Evolutionary conservation across 1,139 yeast species (phyloP).

Genomic region (Groenewaldozyma auringiensis): DNA sequence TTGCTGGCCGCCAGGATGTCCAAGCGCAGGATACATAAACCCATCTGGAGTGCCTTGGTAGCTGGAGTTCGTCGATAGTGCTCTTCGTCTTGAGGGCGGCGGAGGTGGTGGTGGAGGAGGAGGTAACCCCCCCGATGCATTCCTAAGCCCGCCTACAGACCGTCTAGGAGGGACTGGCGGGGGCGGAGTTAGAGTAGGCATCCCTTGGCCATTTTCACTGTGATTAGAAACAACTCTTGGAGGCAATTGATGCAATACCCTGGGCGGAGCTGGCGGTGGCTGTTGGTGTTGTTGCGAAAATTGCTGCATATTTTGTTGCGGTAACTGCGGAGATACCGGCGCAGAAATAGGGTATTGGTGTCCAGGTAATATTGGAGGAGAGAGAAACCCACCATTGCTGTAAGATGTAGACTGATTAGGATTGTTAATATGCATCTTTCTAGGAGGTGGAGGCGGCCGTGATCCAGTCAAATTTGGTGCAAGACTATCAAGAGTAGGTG

Average conservation of each 20-base stretch:
- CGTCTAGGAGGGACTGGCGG: conserved; percentile 18
- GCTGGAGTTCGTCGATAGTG: conserved; percentile 20
- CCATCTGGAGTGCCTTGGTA: conserved; percentile 6
- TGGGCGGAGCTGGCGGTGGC: conserved; percentile 1
- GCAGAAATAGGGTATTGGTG: conserved; percentile 1
- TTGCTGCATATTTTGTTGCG: background rate
- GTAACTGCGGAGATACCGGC: background rate
- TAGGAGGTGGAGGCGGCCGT: conserved; percentile 1
- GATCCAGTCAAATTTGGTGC: background rate
- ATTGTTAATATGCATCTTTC: background rate
- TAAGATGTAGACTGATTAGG: background rate
- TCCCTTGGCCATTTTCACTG: background rate
- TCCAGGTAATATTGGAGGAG: conserved; percentile 5
- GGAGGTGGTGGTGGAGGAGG: conserved; percentile 19
- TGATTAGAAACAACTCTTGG: background rate
- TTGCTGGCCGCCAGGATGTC: conserved; percentile 11
- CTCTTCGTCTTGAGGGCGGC: conserved; percentile 21
- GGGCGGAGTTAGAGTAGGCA: conserved; percentile 8
- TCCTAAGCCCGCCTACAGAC: conserved; percentile 6
- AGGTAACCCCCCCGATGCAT: conserved; percentile 8
- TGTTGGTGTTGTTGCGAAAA: background rate
- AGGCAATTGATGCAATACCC: background rate
- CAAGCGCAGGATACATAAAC: conserved; percentile 2
- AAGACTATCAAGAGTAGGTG: background rate
- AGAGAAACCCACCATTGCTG: conserved; percentile 4